Base-by-base conservation (phyloP, 345 rosid species). In the Clarkia xantiana region DNA sequence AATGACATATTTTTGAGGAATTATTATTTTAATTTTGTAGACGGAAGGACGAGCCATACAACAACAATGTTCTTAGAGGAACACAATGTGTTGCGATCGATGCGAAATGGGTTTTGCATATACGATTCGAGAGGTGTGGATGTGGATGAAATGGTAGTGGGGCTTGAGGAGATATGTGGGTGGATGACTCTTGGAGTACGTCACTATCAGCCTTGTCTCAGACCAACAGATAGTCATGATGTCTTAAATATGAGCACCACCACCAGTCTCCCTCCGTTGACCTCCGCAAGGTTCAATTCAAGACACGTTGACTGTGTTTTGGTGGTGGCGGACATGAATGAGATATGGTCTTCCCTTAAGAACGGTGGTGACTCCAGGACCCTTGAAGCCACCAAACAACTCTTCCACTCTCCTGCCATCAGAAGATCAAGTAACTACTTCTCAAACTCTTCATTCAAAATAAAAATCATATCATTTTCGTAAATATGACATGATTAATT, bases 171-270 rank as follows among this genome's bases (percentile, higher is more conserved):
- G 59, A 39, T 80, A 55, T 55, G 72, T 0, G 44, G 68, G 18
- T 80, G 71, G 78, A 76, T 74, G 72, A 60, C 20, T 18, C 67
- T 65, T 22, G 86, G 86, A 12, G 68, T 79, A n/a, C 74, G 64
- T 62, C 82, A 79, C 47, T 71, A 79, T 45, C 82, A 76, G 61
- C 73, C 39, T 9, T 71, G 75, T 66, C 46, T 47, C 14, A 62
- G 80, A 55, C 54, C 68, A 10, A 71, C 61, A 17, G 82, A 74
- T 49, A 39, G 23, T n/a, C n/a, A n/a, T n/a, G n/a, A n/a, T n/a
- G n/a, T n/a, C n/a, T n/a, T n/a, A n/a, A n/a, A n/a, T n/a, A n/a
- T n/a, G n/a, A n/a, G n/a, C n/a, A n/a, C n/a, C n/a, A n/a, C n/a
- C n/a, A n/a, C n/a, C 40, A n/a, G 34, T 49, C 25, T 12, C 48